Base-by-base conservation (phyloP, 116 monocot genomes). In the Zostera marina region DNA sequence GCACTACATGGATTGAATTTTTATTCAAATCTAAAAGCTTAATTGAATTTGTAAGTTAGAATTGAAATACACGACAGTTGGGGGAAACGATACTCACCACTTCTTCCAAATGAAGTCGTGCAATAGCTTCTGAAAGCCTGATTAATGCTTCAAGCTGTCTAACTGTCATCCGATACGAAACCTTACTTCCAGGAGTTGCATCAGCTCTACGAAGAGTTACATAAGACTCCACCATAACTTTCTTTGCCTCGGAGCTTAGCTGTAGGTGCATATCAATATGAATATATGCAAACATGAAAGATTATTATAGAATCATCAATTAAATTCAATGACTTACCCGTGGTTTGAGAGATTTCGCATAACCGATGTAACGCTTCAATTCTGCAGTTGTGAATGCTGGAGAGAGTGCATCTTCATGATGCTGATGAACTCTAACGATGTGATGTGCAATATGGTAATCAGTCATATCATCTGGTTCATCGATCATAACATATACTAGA, bases 91-190 rank as follows among this genome's bases (percentile, higher is more conserved):
- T 56, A 38, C 66, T 17, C 65, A 96, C 96, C 66, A 74, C 63
- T 73, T 67, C 74, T 41, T 96, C 89, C 60, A 89, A 58, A 58
- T 96, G 85, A 71, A 71, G 74, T 68, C 96, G 69, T 56, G 89
- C 85, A 76, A 89, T 85, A 39, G 96, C 85, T 78, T 96, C 96
- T 61, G 96, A 89, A 9, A 96, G 65, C 70, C 96, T 73, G 61
- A 96, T 79, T 68, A 96, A 72, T 47, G 96, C 96, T 57, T 96
- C 96, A 0, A 96, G 78, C 49, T 89, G 96, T 68, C 89, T 85
- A 52, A 96, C 96, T 32, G 96, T 96, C 96, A 96, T 96, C 67
- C 96, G 66, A 52, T 89, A 96, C 42, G 96, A 85, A 68, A 96
- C 96, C 80, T 78, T 85, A 20, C 89, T 96, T 63, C 96, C 96